phyloP scores from a whole-genome alignment of 139 green algal genomes.

The Asterochloris erici region DNA sequence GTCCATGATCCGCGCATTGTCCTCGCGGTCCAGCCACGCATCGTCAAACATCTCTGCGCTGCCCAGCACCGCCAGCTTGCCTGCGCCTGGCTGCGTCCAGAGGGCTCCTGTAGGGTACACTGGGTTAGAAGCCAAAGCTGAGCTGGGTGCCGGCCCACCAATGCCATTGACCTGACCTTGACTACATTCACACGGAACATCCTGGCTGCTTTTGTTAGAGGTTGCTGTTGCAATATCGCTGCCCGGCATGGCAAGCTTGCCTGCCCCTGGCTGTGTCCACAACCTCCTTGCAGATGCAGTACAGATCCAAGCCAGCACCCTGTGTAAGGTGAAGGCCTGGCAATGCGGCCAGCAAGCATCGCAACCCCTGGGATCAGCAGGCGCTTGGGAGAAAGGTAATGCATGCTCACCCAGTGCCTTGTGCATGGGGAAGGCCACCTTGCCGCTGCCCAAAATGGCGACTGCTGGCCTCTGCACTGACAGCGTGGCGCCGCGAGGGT shows the following conservation, averaged over 20 bases:
- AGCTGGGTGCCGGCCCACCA: too few relatives aligned
- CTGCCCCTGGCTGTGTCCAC: slow-evolving; percentile 31
- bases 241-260: slow-evolving; percentile 67
- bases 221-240: slow-evolving; percentile 17
- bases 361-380: too few relatives aligned
- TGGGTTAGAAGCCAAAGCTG: background rate
- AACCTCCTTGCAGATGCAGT: background rate
- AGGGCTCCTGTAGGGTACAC: slow-evolving; percentile 9
- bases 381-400: too few relatives aligned
- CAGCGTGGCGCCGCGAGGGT: slow-evolving; percentile 73
- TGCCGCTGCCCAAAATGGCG: slow-evolving; percentile 69
- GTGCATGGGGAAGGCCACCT: slow-evolving; percentile 76
- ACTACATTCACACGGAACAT: too few relatives aligned
- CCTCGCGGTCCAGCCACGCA: slow-evolving; percentile 84
- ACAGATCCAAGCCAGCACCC: too few relatives aligned
- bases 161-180: too few relatives aligned
- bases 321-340: too few relatives aligned
- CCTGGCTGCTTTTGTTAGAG: too few relatives aligned
- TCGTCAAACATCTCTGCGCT: slow-evolving; percentile 74
- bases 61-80: slow-evolving; percentile 68
- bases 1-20: slow-evolving; percentile 78
- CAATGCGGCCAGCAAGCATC: too few relatives aligned
- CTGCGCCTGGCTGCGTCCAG: slow-evolving; percentile 32
- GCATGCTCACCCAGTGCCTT: slow-evolving; percentile 45
- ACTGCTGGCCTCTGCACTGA: slow-evolving; percentile 65